A percentile compares a stretch with the other conserved stretches of the same genome.
Conservation (phyloP, 768 basidiomycete genomes). For the Leccinum subgranulosum region DNA sequence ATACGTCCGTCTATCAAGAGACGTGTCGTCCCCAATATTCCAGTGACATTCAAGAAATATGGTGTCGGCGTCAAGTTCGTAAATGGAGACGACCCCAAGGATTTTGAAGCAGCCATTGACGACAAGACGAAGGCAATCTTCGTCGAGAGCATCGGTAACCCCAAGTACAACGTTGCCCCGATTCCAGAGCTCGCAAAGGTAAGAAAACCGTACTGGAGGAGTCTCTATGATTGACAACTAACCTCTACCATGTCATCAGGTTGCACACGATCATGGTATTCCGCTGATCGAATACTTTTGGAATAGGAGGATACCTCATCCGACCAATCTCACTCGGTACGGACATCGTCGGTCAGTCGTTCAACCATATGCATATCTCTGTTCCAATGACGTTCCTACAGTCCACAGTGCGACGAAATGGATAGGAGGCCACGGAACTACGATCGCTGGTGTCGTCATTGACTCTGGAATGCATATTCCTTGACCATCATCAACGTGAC, state of each 20-base stretch:
- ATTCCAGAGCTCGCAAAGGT: slow-evolving; percentile 57
- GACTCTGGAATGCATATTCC: slow-evolving; percentile 44
- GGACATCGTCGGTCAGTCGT: slow-evolving; percentile 44
- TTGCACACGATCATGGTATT: slow-evolving; percentile 58
- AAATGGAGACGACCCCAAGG: slow-evolving; percentile 40
- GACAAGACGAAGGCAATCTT: slow-evolving; percentile 57
- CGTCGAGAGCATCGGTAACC: slow-evolving; percentile 63
- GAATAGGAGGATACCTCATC: slow-evolving; percentile 61
- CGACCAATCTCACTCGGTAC: too few relatives aligned
- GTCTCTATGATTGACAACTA: background rate
- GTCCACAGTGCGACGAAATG: slow-evolving; percentile 64
- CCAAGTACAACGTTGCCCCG: slow-evolving; percentile 52
- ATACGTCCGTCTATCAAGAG: slow-evolving; percentile 22
- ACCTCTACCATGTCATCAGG: slow-evolving; percentile 24
- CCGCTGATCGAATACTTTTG: slow-evolving; percentile 67
- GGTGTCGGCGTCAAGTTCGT: slow-evolving; percentile 58
- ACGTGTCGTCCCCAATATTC: background rate
- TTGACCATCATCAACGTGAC: background rate
- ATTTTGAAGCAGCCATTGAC: slow-evolving; percentile 53
- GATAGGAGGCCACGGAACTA: slow-evolving; percentile 66
- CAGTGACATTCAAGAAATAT: slow-evolving; percentile 54
- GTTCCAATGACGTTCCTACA: slow-evolving; percentile 11
- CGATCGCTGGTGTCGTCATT: too few relatives aligned
- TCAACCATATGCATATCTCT: too few relatives aligned
- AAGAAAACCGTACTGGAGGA: background rate